Evolutionary conservation across 2,329 filamentous ascomycete genomes (phyloP).

Genomic region (Nemania abortiva): DNA sequence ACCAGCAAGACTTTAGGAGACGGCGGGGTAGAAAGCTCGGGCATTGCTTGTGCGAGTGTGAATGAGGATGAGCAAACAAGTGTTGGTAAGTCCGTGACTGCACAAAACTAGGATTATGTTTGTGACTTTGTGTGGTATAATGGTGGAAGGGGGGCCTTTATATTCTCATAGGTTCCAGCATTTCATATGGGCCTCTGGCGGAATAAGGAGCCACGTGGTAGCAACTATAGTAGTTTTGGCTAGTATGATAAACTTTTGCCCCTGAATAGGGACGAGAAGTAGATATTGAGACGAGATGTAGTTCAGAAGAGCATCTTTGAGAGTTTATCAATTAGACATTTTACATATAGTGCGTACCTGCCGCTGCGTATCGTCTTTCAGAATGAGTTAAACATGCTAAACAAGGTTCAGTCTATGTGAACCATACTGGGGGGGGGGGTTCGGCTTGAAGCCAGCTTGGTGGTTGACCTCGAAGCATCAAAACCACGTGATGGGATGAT

Average conservation of each 20-base stretch:
- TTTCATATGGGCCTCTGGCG: neutral
- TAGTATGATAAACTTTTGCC: neutral
- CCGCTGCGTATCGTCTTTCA: too few species aligned
- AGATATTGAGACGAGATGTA: neutral
- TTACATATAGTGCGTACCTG: too few species aligned
- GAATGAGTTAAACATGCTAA: too few species aligned
- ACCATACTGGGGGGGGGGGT: too few species aligned
- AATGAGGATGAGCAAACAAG: neutral
- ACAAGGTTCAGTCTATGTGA: too few species aligned
- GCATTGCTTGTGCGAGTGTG: constrained; percentile 5
- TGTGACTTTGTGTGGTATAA: constrained; percentile 1
- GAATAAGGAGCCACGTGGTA: neutral
- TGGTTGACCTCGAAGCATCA: too few species aligned
- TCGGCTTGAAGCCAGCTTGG: too few species aligned
- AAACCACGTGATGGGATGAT: too few species aligned
- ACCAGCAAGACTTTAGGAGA: constrained; percentile 5
- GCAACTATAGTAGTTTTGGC: neutral
- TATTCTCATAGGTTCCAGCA: too few species aligned
- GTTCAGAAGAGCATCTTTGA: neutral
- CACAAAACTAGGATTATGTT: neutral
- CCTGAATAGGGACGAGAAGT: neutral
- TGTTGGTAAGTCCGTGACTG: neutral
- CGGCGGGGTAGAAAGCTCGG: neutral
- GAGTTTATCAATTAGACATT: too few species aligned
- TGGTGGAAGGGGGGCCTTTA: neutral